phyloP scores from a whole-genome alignment of 2,329 filamentous ascomycete species.

The Sclerotiophoma versabilis region DNA sequence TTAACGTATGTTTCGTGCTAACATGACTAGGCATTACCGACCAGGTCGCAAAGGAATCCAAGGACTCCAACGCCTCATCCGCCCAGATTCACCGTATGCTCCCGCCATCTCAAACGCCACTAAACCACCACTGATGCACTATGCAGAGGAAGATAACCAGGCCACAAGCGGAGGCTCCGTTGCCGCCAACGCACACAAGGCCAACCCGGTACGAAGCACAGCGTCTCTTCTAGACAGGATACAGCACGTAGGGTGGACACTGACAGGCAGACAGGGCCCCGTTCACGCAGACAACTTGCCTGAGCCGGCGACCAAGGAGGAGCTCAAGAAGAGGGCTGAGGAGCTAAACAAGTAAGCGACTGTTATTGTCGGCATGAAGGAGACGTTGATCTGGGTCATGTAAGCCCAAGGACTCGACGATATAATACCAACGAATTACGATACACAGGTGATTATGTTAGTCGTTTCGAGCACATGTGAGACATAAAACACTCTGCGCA shows the following conservation, averaged over 20 bases:
- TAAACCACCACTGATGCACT: not conserved
- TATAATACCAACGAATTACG: slow-evolving; percentile 1
- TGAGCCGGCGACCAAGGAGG: slow-evolving; percentile 57
- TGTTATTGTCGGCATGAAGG: not conserved
- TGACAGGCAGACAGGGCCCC: slow-evolving; percentile 47
- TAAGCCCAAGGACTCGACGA: slow-evolving; percentile 5
- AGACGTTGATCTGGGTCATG: not conserved
- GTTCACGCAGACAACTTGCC: slow-evolving; percentile 55
- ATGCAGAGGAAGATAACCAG: slow-evolving; percentile 34
- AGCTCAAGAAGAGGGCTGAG: slow-evolving; percentile 58
- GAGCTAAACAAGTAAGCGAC: slow-evolving; percentile 57
- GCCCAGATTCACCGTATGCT: slow-evolving; percentile 44
- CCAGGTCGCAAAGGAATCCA: slow-evolving; percentile 54
- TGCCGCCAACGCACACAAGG: slow-evolving; percentile 50
- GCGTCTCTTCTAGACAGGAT: slow-evolving; percentile 7
- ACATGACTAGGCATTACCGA: slow-evolving; percentile 52
- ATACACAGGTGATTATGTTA: not conserved
- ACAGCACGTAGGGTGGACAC: slow-evolving; percentile 1
- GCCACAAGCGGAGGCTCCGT: slow-evolving; percentile 47
- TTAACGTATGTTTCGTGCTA: not conserved
- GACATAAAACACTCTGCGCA: not conserved
- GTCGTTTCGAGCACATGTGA: too few species aligned
- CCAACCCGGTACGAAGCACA: slow-evolving; percentile 46
- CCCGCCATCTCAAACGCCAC: slow-evolving; percentile 12
- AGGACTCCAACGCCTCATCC: slow-evolving; percentile 49